A percentile compares a stretch with the other conserved stretches of the same genome.
Evolutionary conservation across 371 early-diverging fungal genomes (phyloP).

Genomic region (Mortierella sp.): DNA sequence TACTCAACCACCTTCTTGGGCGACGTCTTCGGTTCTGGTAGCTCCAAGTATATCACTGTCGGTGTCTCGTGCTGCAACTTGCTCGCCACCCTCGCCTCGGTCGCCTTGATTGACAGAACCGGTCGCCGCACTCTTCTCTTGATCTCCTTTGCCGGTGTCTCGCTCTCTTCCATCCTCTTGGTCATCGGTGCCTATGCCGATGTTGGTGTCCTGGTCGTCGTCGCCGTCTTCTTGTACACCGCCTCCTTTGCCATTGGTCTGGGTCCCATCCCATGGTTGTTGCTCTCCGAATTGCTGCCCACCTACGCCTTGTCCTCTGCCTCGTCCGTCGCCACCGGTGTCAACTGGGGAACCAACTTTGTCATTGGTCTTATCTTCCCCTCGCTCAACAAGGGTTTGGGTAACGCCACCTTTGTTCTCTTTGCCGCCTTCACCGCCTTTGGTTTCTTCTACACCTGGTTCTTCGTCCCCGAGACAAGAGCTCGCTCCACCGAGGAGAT

Average conservation of each 20-base stretch:
- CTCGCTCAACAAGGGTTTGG: constrained; percentile 67
- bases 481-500: constrained; percentile 78
- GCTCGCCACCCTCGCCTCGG: constrained; percentile 65
- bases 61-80: constrained; percentile 71
- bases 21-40: constrained; percentile 62
- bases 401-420: constrained; percentile 80
- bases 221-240: constrained; percentile 83
- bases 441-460: constrained; percentile 68
- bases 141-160: constrained; percentile 70
- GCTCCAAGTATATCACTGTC: constrained; percentile 65
- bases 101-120: constrained; percentile 75
- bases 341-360: constrained; percentile 83
- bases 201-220: constrained; percentile 72
- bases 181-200: constrained; percentile 68
- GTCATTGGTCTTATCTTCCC: constrained; percentile 78
- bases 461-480: constrained; percentile 89
- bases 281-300: constrained; percentile 81
- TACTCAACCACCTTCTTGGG: constrained; percentile 74
- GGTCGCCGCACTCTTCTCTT: constrained; percentile 85
- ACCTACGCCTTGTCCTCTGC: constrained; percentile 75
- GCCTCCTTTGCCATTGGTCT: constrained; percentile 87
- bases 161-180: constrained; percentile 67
- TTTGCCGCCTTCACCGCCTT: constrained; percentile 72
- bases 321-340: constrained; percentile 70
- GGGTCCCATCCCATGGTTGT: constrained; percentile 87